A percentile compares a stretch with the other conserved stretches of the same genome.
Conservation (phyloP, 169 alveolate genomes). For the Besnoitia besnoiti region DNA sequence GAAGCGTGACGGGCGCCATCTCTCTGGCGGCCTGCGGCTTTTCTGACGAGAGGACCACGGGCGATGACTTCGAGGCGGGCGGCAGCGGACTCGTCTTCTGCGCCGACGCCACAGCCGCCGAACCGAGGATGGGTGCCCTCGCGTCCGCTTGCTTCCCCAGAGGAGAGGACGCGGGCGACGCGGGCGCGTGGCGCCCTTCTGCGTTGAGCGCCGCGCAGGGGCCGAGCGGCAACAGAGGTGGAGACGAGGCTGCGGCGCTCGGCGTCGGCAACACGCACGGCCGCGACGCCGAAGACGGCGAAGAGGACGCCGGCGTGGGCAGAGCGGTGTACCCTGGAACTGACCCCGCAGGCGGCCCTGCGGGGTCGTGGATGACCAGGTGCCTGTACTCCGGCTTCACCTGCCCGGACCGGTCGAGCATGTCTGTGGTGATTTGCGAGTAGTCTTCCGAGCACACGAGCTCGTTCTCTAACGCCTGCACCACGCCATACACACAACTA, state of each 20-base stretch:
- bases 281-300: not conserved
- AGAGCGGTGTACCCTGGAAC: conserved; percentile 37
- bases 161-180: not conserved
- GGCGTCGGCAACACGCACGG: not conserved
- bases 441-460: conserved; percentile 60
- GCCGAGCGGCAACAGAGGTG: conserved; percentile 8
- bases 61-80: not conserved
- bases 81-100: not conserved
- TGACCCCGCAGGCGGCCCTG: conserved; percentile 16
- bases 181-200: conserved; percentile 8
- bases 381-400: not conserved
- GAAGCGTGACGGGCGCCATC: not conserved
- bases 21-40: not conserved
- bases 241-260: not conserved
- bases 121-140: conserved; percentile 1
- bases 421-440: conserved; percentile 28
- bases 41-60: not conserved
- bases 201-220: conserved; percentile 45
- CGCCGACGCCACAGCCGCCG: not conserved
- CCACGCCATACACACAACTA: not conserved
- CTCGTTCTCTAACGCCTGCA: conserved; percentile 68
- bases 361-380: not conserved
- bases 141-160: not conserved
- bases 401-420: not conserved
- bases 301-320: not conserved